Base-by-base conservation (phyloP, 495 filamentous ascomycete species). In the Annulohypoxylon bovei region DNA sequence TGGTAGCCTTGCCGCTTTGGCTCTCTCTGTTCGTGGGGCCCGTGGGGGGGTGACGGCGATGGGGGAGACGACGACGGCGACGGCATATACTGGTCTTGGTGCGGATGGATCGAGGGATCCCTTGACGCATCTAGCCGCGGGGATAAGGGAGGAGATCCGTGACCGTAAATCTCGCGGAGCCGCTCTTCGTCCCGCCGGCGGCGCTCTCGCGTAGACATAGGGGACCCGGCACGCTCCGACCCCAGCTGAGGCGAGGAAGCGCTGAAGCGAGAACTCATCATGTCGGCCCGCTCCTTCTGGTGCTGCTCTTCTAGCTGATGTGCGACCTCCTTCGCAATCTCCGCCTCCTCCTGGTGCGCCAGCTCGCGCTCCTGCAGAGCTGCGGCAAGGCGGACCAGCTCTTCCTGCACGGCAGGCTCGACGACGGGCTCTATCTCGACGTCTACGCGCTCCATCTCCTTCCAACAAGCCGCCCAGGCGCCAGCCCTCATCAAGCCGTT, bases 401-500 rank as follows among this genome's bases (percentile, higher is more conserved):
- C 84, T 4, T 67, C 73, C 52, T 79, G 81, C 18, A 86, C 47
- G 6, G 59, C 52, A 0, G 73, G 42, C 18, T 85, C 83, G 14
- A 88, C 81, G 30, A 83, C 77, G 11, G 93, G 89, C 61, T 90
- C 89, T 67, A 99, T 88, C 75, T 99, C 95, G 0, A 96, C 91
- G 79, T 99, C 95, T 6, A 98, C 92, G 30, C 94, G 87, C 79
- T 99, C 95, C 95, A 99, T 99, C 76, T 98, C 94, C 59, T 86
- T 90, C 95, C 95, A 99, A 32, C 92, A 94, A 14, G 93, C 93
- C 27, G 89, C 89, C 95, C 95, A 99, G 0, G 95, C 94, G 2
- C 93, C 93, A 11, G 93, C 89, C 42, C 89, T 86, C 92, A 99
- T 95, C 56, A 98, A 81, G 0, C 95, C 95, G 78, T 98, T 99